phyloP scores from a whole-genome alignment of 2,329 filamentous ascomycete species.

The Claviceps purpurea region DNA sequence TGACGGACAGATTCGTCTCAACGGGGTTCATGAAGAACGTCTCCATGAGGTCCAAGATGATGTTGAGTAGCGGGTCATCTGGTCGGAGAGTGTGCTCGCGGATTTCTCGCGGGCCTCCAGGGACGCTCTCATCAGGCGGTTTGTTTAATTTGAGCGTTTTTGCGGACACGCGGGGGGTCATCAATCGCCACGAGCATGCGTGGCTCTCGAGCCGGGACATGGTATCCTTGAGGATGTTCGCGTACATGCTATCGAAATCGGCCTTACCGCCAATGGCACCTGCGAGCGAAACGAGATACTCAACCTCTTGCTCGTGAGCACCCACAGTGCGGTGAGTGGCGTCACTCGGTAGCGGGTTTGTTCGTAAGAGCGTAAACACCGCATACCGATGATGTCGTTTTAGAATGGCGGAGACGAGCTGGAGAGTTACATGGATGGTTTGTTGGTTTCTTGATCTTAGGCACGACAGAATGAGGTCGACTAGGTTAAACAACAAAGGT shows the following conservation, averaged over 20 bases:
- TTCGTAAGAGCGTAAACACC: constrained; percentile 60
- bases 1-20: constrained; percentile 80
- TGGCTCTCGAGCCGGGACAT: constrained; percentile 57
- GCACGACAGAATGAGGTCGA: constrained; percentile 80
- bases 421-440: constrained; percentile 79
- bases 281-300: constrained; percentile 56
- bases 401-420: constrained; percentile 74
- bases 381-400: constrained; percentile 82
- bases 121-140: constrained; percentile 35
- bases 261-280: constrained; percentile 54
- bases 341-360: constrained; percentile 41
- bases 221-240: constrained; percentile 57
- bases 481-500: constrained; percentile 81
- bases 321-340: constrained; percentile 53
- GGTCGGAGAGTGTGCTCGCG: constrained; percentile 47
- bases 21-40: constrained; percentile 83
- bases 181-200: constrained; percentile 55
- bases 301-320: constrained; percentile 61
- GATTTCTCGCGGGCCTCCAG: constrained; percentile 47
- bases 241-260: constrained; percentile 61
- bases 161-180: constrained; percentile 45
- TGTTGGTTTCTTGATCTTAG: constrained; percentile 74
- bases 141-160: constrained; percentile 44
- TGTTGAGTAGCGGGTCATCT: constrained; percentile 50
- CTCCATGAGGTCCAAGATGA: constrained; percentile 56